A percentile compares a stretch with the other conserved stretches of the same genome.
phyloP scores from a whole-genome alignment of 306 rosid genomes.

The Lathyrus aphaca region DNA sequence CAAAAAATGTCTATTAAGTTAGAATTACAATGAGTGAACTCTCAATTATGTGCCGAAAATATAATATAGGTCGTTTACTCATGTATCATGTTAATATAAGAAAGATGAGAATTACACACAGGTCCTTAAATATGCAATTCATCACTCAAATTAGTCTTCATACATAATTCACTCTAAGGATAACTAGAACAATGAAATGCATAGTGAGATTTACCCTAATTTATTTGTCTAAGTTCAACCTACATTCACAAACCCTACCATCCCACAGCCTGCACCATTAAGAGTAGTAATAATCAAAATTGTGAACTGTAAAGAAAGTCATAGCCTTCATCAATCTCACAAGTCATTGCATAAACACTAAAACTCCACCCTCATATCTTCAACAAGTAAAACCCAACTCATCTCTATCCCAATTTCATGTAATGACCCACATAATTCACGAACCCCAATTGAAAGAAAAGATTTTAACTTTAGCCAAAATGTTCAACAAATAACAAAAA shows the following conservation, averaged over 20 bases:
- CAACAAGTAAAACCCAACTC: slow-evolving; percentile 4
- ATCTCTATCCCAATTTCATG: not conserved
- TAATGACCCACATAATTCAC: slow-evolving; percentile 12
- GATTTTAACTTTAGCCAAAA: not conserved
- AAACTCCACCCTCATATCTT: not conserved
- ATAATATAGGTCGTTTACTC: not conserved
- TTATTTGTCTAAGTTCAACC: not conserved
- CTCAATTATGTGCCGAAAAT: not conserved
- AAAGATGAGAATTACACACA: slow-evolving; percentile 1
- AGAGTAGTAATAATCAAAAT: not conserved
- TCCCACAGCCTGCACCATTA: not conserved
- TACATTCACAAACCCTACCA: not conserved
- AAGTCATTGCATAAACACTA: not conserved
- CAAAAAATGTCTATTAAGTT: not conserved
- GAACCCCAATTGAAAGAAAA: slow-evolving; percentile 21
- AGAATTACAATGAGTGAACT: slow-evolving; percentile 14
- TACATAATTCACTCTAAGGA: not conserved
- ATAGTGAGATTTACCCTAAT: not conserved
- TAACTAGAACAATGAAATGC: not conserved
- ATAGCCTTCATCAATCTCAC: not conserved
- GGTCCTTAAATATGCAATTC: slow-evolving; percentile 4
- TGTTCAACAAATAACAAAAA: slow-evolving; percentile 16
- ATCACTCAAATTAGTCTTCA: not conserved
- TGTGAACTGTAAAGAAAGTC: not conserved
- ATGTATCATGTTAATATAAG: not conserved